Evolutionary conservation across 495 filamentous ascomycete genomes (phyloP).

Genomic region (Talaromyces wortmannii): DNA sequence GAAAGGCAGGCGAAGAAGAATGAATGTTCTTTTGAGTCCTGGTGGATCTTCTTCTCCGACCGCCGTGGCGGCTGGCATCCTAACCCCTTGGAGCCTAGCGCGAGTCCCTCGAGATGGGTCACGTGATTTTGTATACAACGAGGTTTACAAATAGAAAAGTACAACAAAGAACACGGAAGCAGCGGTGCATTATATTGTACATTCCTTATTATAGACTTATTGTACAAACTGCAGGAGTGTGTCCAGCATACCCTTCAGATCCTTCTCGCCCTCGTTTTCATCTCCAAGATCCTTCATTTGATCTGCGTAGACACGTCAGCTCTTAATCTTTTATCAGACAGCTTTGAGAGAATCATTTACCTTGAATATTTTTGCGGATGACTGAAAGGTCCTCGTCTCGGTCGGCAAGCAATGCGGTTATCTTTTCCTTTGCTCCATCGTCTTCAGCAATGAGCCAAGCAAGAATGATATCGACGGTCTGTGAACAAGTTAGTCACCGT

Average conservation of each 20-base stretch:
- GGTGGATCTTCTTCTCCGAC: background rate
- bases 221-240: constrained; percentile 57
- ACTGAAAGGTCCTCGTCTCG: constrained; percentile 57
- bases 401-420: constrained; percentile 57
- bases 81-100: background rate
- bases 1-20: background rate
- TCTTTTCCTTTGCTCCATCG: constrained; percentile 62
- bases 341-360: constrained; percentile 21
- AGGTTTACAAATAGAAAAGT: background rate
- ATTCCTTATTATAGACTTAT: background rate
- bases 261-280: constrained; percentile 48
- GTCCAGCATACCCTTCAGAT: constrained; percentile 62
- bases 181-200: background rate
- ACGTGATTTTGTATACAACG: background rate
- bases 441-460: constrained; percentile 95
- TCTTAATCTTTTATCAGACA: background rate
- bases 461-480: constrained; percentile 77
- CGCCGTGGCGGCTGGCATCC: background rate
- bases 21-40: background rate
- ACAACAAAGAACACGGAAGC: no score
- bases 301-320: constrained; percentile 26
- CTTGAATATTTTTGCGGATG: constrained; percentile 62
- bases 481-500: no score
- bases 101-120: background rate
- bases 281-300: constrained; percentile 58